These are phyloP conservation scores for Ceratobasidium sp. DNA, from an alignment of 1,284 basidiomycete species.

Conservation along the genomic window DNA sequence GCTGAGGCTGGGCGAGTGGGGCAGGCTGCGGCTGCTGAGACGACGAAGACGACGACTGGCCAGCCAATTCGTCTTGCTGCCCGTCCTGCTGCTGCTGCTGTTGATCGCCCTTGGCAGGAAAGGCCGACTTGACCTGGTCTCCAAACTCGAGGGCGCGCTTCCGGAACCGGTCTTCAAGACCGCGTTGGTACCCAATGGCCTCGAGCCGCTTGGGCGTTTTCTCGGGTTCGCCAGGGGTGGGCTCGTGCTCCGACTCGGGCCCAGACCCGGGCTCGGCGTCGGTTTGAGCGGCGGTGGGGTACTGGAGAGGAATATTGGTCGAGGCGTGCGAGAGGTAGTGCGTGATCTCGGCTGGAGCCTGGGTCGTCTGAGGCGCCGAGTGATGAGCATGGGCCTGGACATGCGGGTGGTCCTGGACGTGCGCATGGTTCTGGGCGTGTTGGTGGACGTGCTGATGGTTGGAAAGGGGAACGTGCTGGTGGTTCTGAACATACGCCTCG, in stretches of 20 bases:
- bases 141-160: not conserved
- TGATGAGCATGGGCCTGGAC: no score
- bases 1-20: not conserved
- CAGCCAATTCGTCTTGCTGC: no score
- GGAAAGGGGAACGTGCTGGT: not conserved
- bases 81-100: no score
- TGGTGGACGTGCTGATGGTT: not conserved
- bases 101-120: no score
- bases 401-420: not conserved
- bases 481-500: not conserved
- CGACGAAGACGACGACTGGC: not conserved
- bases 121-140: not conserved
- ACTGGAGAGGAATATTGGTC: not conserved
- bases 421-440: not conserved
- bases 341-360: no score
- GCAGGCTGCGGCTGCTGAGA: not conserved
- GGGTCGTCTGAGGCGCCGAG: no score
- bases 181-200: slow-evolving; percentile 2
- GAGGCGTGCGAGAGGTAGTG: not conserved
- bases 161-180: not conserved
- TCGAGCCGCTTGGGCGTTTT: not conserved
- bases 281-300: not conserved
- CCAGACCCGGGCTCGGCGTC: not conserved
- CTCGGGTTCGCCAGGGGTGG: not conserved
- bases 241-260: not conserved